Base-by-base conservation (phyloP, 2,329 filamentous ascomycete genomes). In the Thielaviopsis musarum region DNA sequence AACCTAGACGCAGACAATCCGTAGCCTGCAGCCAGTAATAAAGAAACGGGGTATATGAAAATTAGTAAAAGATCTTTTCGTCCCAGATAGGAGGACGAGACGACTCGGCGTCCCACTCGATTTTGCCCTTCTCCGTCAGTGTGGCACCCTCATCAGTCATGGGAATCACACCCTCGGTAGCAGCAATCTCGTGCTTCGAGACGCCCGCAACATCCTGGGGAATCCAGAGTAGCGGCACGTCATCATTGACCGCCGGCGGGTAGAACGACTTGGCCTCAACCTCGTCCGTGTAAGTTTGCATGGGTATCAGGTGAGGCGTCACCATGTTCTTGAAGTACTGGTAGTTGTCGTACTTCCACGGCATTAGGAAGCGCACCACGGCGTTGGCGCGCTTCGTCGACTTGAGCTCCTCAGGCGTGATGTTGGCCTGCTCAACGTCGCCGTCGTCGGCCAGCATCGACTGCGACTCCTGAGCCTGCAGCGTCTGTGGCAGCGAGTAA, bases 71-170 rank as follows among this genome's bases (percentile, higher is more conserved):
- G 63, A 72, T 65, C 70, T 75, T 75, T 66, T 75, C 73, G 7
- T 66, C 69, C 69, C 72, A 74, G 57, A 75, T 73, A 2, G 73
- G 73, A 55, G 73, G 73, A 61, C 73, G 69, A 17, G 73, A 72
- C 21, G 65, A 68, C 62, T 72, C 70, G 0, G 68, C 67, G 53
- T 74, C 73, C 73, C 73, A 75, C 24, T 67, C 64, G 12, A 75
- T 67, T 24, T 71, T 69, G 64, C 73, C 73, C 72, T 88, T 85
- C 65, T 85, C 83, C 64, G 83, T 83, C 5, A 91, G 71, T 56
- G 73, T 77, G 52, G 85, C 85, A 19, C 84, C 85, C 64, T 88
- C 85, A 65, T 95, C 89, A 0, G 87, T 91, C 64, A 94, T 91
- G 1, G 84, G 81, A 30, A 89, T 87, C 34, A 87, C 78, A 66